These are phyloP conservation scores for Diutina sp. DNA, from an alignment of 1,139 yeast genomes.

Conservation along the genomic window DNA sequence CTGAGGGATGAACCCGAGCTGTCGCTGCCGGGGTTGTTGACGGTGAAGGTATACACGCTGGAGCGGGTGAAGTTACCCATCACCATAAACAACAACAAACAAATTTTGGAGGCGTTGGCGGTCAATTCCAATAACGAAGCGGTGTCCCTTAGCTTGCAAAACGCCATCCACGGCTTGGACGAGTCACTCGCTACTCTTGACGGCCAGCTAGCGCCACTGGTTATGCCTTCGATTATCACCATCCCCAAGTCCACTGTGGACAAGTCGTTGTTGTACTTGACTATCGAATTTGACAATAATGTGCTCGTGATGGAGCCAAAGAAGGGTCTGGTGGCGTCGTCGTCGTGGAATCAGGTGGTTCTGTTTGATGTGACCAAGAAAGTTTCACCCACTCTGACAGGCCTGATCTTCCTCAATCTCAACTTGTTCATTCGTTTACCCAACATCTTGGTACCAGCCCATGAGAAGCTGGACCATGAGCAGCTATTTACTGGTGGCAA, in stretches of 20 bases:
- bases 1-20: neutral
- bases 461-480: slow-evolving; percentile 18
- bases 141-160: slow-evolving; percentile 21
- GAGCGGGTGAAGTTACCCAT: slow-evolving; percentile 52
- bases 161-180: slow-evolving; percentile 7
- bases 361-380: slow-evolving; percentile 81
- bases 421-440: slow-evolving; percentile 74
- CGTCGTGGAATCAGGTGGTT: slow-evolving; percentile 73
- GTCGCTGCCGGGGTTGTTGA: slow-evolving; percentile 49
- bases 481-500: slow-evolving; percentile 15
- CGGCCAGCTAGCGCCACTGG: slow-evolving; percentile 26
- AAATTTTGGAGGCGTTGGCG: slow-evolving; percentile 39
- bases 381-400: slow-evolving; percentile 11
- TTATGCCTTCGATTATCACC: slow-evolving; percentile 55
- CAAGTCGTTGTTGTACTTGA: slow-evolving; percentile 51
- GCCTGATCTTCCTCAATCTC: slow-evolving; percentile 41
- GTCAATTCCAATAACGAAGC: slow-evolving; percentile 29
- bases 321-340: slow-evolving; percentile 45
- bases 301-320: slow-evolving; percentile 77
- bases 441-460: slow-evolving; percentile 41
- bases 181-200: slow-evolving; percentile 12
- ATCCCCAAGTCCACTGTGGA: slow-evolving; percentile 36
- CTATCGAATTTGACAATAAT: slow-evolving; percentile 70
- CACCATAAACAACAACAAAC: slow-evolving; percentile 38
- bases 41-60: slow-evolving; percentile 57